Evolutionary conservation across 2,329 filamentous ascomycete genomes (phyloP).

Genomic region (Botryotinia convoluta): DNA sequence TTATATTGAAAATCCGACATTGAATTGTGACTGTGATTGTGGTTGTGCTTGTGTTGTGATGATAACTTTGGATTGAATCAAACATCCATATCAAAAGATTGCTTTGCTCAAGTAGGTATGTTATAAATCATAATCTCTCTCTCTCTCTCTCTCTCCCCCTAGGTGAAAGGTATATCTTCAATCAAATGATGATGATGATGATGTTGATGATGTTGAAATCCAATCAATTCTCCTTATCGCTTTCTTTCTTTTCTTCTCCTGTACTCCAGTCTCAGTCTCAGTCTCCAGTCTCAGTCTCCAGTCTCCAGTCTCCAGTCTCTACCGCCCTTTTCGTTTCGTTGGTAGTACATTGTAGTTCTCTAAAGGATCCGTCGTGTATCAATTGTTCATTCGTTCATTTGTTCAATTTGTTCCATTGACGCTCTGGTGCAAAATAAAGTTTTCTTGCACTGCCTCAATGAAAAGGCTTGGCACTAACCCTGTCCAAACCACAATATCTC

Average conservation of each 20-base stretch:
- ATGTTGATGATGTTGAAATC: neutral
- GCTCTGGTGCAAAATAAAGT: slow-evolving; percentile 10
- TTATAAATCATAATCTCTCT: neutral
- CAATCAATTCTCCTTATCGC: too few species aligned
- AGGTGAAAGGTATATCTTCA: neutral
- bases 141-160: neutral
- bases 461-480: slow-evolving; percentile 10
- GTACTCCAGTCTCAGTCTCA: neutral
- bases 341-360: neutral
- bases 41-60: neutral
- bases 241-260: too few species aligned
- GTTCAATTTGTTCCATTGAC: slow-evolving; percentile 1
- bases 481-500: neutral
- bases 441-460: slow-evolving; percentile 21
- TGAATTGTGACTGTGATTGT: neutral
- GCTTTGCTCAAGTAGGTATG: too few species aligned
- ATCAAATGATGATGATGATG: neutral
- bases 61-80: neutral
- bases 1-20: neutral
- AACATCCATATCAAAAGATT: neutral
- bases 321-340: neutral
- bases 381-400: neutral
- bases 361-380: neutral
- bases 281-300: too few species aligned
- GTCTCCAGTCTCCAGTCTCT: neutral